Evolutionary conservation across 139 green algal genomes (phyloP).

Genomic region (Auxenochlorella pyrenoidosa): DNA sequence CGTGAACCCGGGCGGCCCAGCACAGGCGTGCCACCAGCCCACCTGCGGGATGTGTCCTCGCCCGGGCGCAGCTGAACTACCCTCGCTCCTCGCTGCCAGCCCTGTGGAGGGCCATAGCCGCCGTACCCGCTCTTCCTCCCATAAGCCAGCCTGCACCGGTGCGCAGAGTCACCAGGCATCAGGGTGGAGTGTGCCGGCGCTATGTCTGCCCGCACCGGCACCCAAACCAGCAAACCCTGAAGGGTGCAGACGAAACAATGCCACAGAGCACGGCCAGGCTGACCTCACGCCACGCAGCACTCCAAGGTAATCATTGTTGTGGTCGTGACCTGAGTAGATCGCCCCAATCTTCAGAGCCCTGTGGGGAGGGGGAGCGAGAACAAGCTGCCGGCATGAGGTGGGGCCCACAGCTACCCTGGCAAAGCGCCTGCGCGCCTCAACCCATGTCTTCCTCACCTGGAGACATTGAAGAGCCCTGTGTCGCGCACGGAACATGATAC

Average conservation of each 20-base stretch:
- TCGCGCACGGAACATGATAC: conserved; percentile 43
- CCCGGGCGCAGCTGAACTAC: conserved; percentile 39
- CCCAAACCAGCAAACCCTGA: too few relatives aligned
- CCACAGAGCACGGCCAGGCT: background rate
- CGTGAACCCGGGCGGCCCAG: too few relatives aligned
- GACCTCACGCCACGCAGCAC: conserved; percentile 21
- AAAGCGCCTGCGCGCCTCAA: background rate
- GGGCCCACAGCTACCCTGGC: background rate
- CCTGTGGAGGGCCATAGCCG: conserved; percentile 29
- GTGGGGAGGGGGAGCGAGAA: background rate
- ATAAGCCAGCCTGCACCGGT: conserved; percentile 3
- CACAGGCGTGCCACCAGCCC: background rate
- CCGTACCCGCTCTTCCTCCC: conserved; percentile 41
- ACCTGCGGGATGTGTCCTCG: conserved; percentile 1
- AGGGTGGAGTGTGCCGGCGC: too few relatives aligned
- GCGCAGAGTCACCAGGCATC: background rate
- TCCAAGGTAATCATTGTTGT: conserved; percentile 54
- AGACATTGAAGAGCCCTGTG: conserved; percentile 34
- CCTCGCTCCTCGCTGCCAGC: conserved; percentile 29
- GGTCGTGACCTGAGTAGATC: conserved; percentile 55
- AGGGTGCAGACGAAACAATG: too few relatives aligned
- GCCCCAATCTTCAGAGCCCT: conserved; percentile 16
- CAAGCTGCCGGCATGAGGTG: background rate
- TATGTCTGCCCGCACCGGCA: too few relatives aligned
- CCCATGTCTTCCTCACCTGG: background rate